phyloP scores from a whole-genome alignment of 2,329 filamentous ascomycete species.

The Colletotrichum costaricense region DNA sequence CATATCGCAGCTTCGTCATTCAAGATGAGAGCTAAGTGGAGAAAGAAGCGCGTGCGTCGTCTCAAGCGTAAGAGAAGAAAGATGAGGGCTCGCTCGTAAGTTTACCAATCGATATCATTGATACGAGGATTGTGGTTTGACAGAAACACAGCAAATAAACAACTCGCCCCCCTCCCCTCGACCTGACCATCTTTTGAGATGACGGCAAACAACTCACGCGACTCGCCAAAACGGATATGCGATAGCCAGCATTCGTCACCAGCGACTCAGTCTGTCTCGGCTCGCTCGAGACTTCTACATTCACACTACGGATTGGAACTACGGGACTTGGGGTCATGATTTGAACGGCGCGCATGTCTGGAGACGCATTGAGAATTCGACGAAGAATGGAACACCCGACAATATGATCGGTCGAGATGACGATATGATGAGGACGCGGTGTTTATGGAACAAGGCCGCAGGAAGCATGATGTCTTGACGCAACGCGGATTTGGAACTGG shows the following conservation, averaged over 20 bases:
- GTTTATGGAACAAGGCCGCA: constrained; percentile 21
- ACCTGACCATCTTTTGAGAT: constrained; percentile 55
- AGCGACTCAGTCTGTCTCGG: constrained; percentile 35
- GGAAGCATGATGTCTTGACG: constrained; percentile 32
- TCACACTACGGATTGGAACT: constrained; percentile 41
- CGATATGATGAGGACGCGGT: constrained; percentile 32
- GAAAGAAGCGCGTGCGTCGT: constrained; percentile 99
- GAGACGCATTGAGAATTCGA: constrained; percentile 24
- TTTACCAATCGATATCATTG: constrained; percentile 38
- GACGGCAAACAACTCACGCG: constrained; percentile 29
- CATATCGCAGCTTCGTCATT: constrained; percentile 46
- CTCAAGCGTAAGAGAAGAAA: constrained; percentile 99
- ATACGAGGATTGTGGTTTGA: constrained; percentile 43
- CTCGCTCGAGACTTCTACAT: constrained; percentile 25
- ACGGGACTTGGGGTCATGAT: constrained; percentile 35
- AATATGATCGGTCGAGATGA: constrained; percentile 33
- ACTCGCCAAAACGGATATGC: constrained; percentile 5
- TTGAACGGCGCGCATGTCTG: constrained; percentile 11
- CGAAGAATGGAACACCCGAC: constrained; percentile 28
- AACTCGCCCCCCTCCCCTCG: constrained; percentile 66
- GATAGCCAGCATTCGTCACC: constrained; percentile 21
- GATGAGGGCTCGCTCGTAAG: constrained; percentile 97
- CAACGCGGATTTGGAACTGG: constrained; percentile 29
- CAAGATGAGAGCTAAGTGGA: constrained; percentile 97
- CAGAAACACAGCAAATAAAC: constrained; percentile 71